Percentiles rank a stretch among this genome's conserved stretches.
Conservation (phyloP, 1,139 yeast genomes). For the Hemisphaericaspora xylanilytica region DNA sequence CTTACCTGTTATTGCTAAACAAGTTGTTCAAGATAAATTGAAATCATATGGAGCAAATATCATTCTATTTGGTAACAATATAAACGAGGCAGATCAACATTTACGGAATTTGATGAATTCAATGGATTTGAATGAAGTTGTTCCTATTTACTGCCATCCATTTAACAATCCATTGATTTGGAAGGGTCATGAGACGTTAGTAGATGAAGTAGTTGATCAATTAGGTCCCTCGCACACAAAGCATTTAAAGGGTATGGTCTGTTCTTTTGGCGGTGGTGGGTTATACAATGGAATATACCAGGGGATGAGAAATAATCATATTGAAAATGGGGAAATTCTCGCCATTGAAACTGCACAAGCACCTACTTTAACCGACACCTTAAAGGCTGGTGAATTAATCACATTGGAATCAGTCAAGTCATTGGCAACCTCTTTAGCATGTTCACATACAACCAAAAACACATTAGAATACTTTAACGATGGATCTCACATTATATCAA, state of each 20-base stretch:
- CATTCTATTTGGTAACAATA: conserved; percentile 52
- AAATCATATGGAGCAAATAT: conserved; percentile 54
- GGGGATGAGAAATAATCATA: conserved; percentile 47
- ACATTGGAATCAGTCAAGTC: conserved; percentile 47
- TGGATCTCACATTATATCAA: conserved; percentile 28
- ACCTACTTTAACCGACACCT: conserved; percentile 52
- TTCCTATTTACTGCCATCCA: conserved; percentile 66
- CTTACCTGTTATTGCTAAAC: conserved; percentile 51
- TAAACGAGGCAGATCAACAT: conserved; percentile 65
- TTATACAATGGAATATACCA: conserved; percentile 59
- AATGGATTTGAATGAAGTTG: conserved; percentile 22
- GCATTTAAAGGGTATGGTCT: conserved; percentile 54
- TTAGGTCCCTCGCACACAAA: conserved; percentile 25
- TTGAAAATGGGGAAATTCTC: conserved; percentile 42
- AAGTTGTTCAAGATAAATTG: conserved; percentile 26
- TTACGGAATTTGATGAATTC: conserved; percentile 39
- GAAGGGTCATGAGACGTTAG: conserved; percentile 64
- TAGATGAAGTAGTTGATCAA: conserved; percentile 53
- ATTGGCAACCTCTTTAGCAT: conserved; percentile 61
- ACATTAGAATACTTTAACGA: conserved; percentile 43
- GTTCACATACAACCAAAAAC: conserved; percentile 50
- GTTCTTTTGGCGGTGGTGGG: conserved; percentile 79
- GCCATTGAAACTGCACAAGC: conserved; percentile 63
- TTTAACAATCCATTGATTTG: conserved; percentile 62
- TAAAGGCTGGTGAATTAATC: conserved; percentile 45